Evolutionary conservation across 2,329 filamentous ascomycete genomes (phyloP).

Genomic region (Dendryphion nanum): DNA sequence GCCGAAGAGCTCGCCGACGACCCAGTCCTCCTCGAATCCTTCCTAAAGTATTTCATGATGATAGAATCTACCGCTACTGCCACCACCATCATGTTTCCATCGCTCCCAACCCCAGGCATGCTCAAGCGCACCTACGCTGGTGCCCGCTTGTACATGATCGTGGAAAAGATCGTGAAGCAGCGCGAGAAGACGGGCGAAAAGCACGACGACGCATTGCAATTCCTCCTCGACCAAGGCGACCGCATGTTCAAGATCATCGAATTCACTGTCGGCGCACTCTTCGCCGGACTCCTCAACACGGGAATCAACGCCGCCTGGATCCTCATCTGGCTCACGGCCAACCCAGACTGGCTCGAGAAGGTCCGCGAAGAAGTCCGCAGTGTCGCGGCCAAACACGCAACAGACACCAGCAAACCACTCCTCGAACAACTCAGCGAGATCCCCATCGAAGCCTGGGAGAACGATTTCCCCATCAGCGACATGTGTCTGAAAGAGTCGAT

Average conservation of each 20-base stretch:
- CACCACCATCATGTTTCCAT: constrained; percentile 53
- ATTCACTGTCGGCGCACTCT: constrained; percentile 55
- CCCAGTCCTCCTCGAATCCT: constrained; percentile 41
- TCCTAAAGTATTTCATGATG: constrained; percentile 46
- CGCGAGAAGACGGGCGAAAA: constrained; percentile 43
- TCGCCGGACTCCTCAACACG: constrained; percentile 58
- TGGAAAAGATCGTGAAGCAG: constrained; percentile 49
- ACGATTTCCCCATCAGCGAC: constrained; percentile 54
- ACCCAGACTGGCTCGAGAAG: constrained; percentile 45
- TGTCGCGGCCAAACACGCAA: constrained; percentile 46
- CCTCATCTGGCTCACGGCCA: constrained; percentile 28
- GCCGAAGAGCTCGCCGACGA: constrained; percentile 54
- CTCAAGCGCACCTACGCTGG: constrained; percentile 48
- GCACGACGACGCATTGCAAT: constrained; percentile 54
- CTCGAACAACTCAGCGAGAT: constrained; percentile 44
- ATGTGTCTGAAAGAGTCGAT: constrained; percentile 55
- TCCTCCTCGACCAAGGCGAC: constrained; percentile 53
- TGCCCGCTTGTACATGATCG: constrained; percentile 48
- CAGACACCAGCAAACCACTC: constrained; percentile 32
- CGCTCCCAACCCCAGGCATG: constrained; percentile 48
- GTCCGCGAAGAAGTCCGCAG: constrained; percentile 49
- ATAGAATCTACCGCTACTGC: constrained; percentile 48
- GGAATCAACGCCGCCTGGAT: constrained; percentile 57
- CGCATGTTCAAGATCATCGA: constrained; percentile 43
- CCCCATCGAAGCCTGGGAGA: constrained; percentile 55